Conservation (phyloP, 129 eudicot genomes). For the Helianthus annuus region HanXRQr2.0-SUNRISE NC_035444.2:9970185-9970684, state of each 20-base stretch:
- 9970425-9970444: neutral
- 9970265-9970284: neutral
- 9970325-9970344: neutral
- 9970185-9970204: neutral
- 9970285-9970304: neutral
- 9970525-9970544: neutral
- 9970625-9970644: constrained; percentile 38
- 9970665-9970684: constrained; percentile 37
- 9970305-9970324: neutral
- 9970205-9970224: neutral
- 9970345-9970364: neutral
- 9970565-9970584: neutral
- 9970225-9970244: neutral
- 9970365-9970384: neutral
- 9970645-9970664: constrained; percentile 43
- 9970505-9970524: neutral
- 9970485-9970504: neutral
- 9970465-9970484: neutral
- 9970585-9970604: neutral
- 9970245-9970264: neutral
- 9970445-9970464: neutral
- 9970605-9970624: constrained; percentile 22
- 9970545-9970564: neutral
- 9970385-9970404: neutral
- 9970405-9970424: neutral